Conservation (phyloP, 768 basidiomycete species). For the Lactarius evosmus region DNA sequence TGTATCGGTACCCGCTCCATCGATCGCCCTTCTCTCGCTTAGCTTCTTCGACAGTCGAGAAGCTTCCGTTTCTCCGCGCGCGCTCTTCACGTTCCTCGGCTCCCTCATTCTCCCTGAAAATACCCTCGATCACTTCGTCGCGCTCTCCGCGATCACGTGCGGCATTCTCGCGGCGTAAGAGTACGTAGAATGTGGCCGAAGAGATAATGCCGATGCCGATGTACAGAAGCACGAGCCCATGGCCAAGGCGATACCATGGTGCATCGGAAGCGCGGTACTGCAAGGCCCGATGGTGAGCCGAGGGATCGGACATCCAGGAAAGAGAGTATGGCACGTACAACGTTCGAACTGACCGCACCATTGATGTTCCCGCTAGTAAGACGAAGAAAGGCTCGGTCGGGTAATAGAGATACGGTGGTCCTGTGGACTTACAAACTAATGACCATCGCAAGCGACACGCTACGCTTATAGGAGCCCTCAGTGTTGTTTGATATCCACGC, state of each 20-base stretch:
- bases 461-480: slow-evolving; percentile 74
- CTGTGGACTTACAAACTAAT: slow-evolving; percentile 52
- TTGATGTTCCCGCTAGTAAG: slow-evolving; percentile 61
- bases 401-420: neutral
- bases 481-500: slow-evolving; percentile 66
- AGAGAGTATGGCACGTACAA: slow-evolving; percentile 45
- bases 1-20: slow-evolving; percentile 77
- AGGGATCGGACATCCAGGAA: neutral
- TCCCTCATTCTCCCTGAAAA: slow-evolving; percentile 37
- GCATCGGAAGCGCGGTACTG: slow-evolving; percentile 62
- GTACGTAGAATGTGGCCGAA: slow-evolving; percentile 41
- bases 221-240: slow-evolving; percentile 70
- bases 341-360: slow-evolving; percentile 73
- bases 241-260: slow-evolving; percentile 64
- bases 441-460: slow-evolving; percentile 66
- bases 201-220: slow-evolving; percentile 59
- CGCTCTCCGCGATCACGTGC: slow-evolving; percentile 63
- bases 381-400: slow-evolving; percentile 3
- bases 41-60: slow-evolving; percentile 57
- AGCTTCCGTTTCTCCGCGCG: slow-evolving; percentile 54
- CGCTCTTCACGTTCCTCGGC: slow-evolving; percentile 20
- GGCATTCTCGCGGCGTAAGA: slow-evolving; percentile 59
- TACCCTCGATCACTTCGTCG: slow-evolving; percentile 61
- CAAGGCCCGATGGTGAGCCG: neutral
- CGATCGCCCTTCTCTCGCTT: slow-evolving; percentile 67